These are phyloP conservation scores for Plasmodium gallinaceum DNA, from an alignment of 169 alveolate genomes.

Conservation along the genomic window DNA sequence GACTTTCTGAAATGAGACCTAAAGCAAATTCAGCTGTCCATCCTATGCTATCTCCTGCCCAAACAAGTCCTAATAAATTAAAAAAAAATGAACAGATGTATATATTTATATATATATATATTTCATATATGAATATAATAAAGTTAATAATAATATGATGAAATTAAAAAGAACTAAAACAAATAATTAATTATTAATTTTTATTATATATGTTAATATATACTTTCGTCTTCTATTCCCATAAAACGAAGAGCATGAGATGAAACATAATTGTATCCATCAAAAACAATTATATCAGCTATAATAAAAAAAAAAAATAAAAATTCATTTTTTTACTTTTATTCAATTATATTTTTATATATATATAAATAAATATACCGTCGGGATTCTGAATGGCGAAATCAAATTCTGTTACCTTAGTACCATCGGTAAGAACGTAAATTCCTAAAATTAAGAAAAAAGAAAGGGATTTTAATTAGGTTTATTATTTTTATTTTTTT, in stretches of 20 bases:
- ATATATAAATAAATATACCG: constrained; percentile 21
- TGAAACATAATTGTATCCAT: constrained; percentile 53
- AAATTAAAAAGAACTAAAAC: too few species aligned
- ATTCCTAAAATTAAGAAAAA: constrained; percentile 4
- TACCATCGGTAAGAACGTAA: constrained; percentile 7
- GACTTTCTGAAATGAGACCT: constrained; percentile 33
- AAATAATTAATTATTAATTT: too few species aligned
- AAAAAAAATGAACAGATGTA: too few species aligned
- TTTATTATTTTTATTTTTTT: neutral
- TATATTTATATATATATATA: neutral
- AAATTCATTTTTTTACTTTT: neutral
- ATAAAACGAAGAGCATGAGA: constrained; percentile 41
- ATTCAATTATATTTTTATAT: neutral
- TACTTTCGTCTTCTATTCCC: constrained; percentile 66
- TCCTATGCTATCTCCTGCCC: constrained; percentile 54
- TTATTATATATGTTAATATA: neutral
- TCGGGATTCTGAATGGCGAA: constrained; percentile 48
- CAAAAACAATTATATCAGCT: constrained; percentile 55
- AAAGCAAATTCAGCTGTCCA: constrained; percentile 71
- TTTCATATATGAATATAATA: neutral
- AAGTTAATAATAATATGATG: too few species aligned
- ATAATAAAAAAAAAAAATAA: neutral
- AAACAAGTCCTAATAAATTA: constrained; percentile 35
- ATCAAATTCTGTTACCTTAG: constrained; percentile 29
- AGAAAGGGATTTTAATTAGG: neutral